Percentiles rank a stretch among this genome's conserved stretches.
Evolutionary conservation across 2,329 filamentous ascomycete species (phyloP).

Genomic region (Penicillium sp.): DNA sequence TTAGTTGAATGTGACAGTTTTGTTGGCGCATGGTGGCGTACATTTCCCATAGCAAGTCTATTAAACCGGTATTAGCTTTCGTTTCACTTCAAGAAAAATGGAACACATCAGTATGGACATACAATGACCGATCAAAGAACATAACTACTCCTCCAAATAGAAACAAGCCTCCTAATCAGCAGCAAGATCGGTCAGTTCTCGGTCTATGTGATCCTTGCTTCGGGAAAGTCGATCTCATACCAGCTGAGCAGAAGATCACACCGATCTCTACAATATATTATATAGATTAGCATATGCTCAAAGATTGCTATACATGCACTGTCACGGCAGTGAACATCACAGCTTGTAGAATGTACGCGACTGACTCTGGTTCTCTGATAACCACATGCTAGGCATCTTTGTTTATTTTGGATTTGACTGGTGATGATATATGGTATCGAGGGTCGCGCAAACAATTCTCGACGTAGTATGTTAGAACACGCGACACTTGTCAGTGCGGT

Average conservation of each 20-base stretch:
- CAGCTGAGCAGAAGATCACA: slow-evolving; percentile 93
- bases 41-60: slow-evolving; percentile 95
- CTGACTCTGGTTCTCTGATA: slow-evolving; percentile 90
- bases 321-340: not conserved
- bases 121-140: slow-evolving; percentile 97
- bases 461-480: not conserved
- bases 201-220: not conserved
- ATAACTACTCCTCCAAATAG: slow-evolving; percentile 86
- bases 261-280: slow-evolving; percentile 67
- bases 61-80: slow-evolving; percentile 2
- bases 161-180: slow-evolving; percentile 71
- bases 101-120: slow-evolving; percentile 32
- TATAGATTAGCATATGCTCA: slow-evolving; percentile 15
- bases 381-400: slow-evolving; percentile 84
- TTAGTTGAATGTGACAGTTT: slow-evolving; percentile 4
- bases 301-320: not conserved
- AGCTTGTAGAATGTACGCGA: slow-evolving; percentile 16
- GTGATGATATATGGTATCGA: not conserved
- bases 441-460: not conserved
- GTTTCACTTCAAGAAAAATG: not conserved
- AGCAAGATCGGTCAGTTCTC: slow-evolving; percentile 12
- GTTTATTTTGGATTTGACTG: not conserved
- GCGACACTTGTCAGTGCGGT: not conserved
- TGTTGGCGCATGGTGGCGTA: slow-evolving; percentile 36
- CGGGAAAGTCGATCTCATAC: slow-evolving; percentile 47